Evolutionary conservation across 805 yeast species (phyloP).

Genomic region (Kazachstania africana): DNA sequence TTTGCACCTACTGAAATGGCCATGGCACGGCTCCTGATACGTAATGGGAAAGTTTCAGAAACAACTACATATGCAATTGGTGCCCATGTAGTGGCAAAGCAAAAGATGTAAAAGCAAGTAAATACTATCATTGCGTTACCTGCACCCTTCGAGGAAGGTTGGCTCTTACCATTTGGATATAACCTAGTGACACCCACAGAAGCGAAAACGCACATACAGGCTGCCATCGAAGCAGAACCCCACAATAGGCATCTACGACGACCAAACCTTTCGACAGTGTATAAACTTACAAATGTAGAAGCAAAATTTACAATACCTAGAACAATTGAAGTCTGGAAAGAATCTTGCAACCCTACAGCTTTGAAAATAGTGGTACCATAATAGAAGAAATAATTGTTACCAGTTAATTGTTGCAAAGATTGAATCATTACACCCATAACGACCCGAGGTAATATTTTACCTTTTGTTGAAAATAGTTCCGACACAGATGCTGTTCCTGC

Average conservation of each 20-base stretch:
- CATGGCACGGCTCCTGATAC: slow-evolving; percentile 49
- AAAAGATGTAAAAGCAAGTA: slow-evolving; percentile 59
- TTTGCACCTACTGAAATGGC: slow-evolving; percentile 52
- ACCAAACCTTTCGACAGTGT: slow-evolving; percentile 43
- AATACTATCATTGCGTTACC: slow-evolving; percentile 65
- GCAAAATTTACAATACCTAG: slow-evolving; percentile 50
- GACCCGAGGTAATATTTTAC: slow-evolving; percentile 40
- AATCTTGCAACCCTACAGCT: slow-evolving; percentile 49
- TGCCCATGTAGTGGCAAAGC: slow-evolving; percentile 70
- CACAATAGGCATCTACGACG: slow-evolving; percentile 36
- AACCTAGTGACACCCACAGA: slow-evolving; percentile 46
- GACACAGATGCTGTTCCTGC: slow-evolving; percentile 61
- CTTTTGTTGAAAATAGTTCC: slow-evolving; percentile 56
- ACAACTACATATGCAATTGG: slow-evolving; percentile 55
- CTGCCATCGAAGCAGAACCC: slow-evolving; percentile 39
- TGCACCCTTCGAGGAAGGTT: slow-evolving; percentile 36
- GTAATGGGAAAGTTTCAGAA: slow-evolving; percentile 60
- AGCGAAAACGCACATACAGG: slow-evolving; percentile 40
- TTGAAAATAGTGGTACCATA: slow-evolving; percentile 53
- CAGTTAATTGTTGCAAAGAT: slow-evolving; percentile 58
- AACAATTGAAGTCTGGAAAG: slow-evolving; percentile 48
- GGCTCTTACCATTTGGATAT: slow-evolving; percentile 32
- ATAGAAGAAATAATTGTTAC: slow-evolving; percentile 58
- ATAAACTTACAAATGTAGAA: slow-evolving; percentile 44
- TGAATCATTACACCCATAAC: slow-evolving; percentile 44